phyloP scores from a whole-genome alignment of 2,329 filamentous ascomycete genomes.

The Talaromyces piceae region DNA sequence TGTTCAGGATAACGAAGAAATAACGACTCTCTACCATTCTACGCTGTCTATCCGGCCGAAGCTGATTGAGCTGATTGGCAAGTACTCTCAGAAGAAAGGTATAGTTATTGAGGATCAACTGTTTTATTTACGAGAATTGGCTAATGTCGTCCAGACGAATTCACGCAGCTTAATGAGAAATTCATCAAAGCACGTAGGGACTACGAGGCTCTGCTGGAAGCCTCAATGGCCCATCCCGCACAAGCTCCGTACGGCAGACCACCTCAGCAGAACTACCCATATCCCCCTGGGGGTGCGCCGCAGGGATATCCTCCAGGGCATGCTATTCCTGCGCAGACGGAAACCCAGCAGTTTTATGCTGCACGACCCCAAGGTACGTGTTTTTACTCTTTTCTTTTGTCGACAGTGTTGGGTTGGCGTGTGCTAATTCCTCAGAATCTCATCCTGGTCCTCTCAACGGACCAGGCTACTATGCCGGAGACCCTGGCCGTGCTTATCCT shows the following conservation, averaged over 20 bases:
- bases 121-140: background rate
- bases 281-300: slow-evolving; percentile 20
- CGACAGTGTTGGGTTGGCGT: background rate
- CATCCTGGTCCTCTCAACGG: slow-evolving; percentile 33
- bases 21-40: slow-evolving; percentile 82
- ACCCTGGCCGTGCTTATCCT: slow-evolving; percentile 38
- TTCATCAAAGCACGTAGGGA: slow-evolving; percentile 98
- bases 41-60: slow-evolving; percentile 92
- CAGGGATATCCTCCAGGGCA: slow-evolving; percentile 33
- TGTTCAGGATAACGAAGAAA: slow-evolving; percentile 93
- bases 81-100: slow-evolving; percentile 99
- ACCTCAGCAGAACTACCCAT: slow-evolving; percentile 29
- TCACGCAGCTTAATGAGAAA: slow-evolving; percentile 97
- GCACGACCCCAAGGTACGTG: slow-evolving; percentile 39
- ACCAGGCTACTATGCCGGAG: slow-evolving; percentile 59
- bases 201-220: slow-evolving; percentile 91
- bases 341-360: slow-evolving; percentile 63
- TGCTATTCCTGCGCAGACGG: slow-evolving; percentile 40
- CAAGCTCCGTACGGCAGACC: slow-evolving; percentile 67
- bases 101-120: slow-evolving; percentile 17
- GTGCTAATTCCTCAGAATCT: slow-evolving; percentile 15
- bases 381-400: no score
- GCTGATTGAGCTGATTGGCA: slow-evolving; percentile 94
- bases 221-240: slow-evolving; percentile 91
- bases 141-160: slow-evolving; percentile 62